Base-by-base conservation (phyloP, 495 filamentous ascomycete genomes). In the Hypoxylon cercidicola region DNA sequence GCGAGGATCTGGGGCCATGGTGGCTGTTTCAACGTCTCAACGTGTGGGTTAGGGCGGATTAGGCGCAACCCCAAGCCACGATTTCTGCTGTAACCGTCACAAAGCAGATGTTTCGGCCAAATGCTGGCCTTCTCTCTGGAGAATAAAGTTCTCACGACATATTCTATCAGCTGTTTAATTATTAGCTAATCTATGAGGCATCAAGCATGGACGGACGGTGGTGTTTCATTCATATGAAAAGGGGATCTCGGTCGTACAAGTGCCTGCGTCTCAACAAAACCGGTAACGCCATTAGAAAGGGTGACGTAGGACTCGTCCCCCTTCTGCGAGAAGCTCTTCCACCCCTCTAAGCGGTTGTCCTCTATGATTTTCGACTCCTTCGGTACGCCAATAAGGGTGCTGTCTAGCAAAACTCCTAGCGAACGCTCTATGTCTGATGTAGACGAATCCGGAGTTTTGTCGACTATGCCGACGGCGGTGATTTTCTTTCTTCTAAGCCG, bases 111-210 rank as follows among this genome's bases (percentile, higher is more conserved):
- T 43, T 86, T 81, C 0, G 87, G 87, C 72, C 81, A 85, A n/a
- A 78, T 74, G 35, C 72, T 74, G 1, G 76, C 48, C 34, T 74
- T 74, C 48, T 82, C 76, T 48, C 81, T 82, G 13, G 84, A 85
- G 75, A 97, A 96, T 2, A 97, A 75, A 2, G 83, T 78, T 78
- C 85, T 89, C 25, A 97, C 87, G 10, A 88, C 88, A 70, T 92
- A 96, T 75, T 97, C 90, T 49, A 97, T 84, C 62, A 96, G 83
- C 91, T 98, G 50, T 48, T 9, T 46, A 41, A 41, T 50, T 60
- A 53, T 62, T 57, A 66, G 71, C 77, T 44, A 76, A 72, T 48
- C 16, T 49, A 12, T 34, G 21, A 55, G 19, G 10, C 40, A 53
- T 19, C 11, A 9, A 60, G 23, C 19, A 44, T 13, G 21, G 16